A percentile compares a stretch with the other conserved stretches of the same genome.
These are phyloP conservation scores for Forsythia suspensa DNA, from an alignment of 257 asterid species.

Conservation along the genomic window DNA sequence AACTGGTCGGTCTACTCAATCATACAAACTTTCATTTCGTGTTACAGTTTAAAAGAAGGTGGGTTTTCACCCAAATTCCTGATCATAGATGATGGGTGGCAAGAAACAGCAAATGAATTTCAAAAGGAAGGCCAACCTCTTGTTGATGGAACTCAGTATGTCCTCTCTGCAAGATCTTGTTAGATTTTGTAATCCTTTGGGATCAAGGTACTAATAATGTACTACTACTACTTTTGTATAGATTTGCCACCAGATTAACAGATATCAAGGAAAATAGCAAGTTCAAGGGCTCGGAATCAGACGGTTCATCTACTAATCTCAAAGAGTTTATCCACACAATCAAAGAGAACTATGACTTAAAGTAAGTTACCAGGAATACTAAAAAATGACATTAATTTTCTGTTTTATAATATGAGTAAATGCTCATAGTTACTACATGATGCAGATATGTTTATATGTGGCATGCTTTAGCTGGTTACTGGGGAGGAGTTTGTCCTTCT, in stretches of 20 bases:
- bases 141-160: slow-evolving; percentile 46
- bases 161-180: background rate
- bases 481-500: slow-evolving; percentile 67
- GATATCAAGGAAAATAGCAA: slow-evolving; percentile 44
- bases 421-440: background rate
- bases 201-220: background rate
- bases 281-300: slow-evolving; percentile 32
- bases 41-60: slow-evolving; percentile 41
- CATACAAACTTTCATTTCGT: background rate
- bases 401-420: background rate
- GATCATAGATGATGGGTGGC: slow-evolving; percentile 74
- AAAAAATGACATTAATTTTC: background rate
- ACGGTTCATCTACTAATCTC: slow-evolving; percentile 31
- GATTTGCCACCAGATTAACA: slow-evolving; percentile 46
- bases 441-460: slow-evolving; percentile 70
- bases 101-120: slow-evolving; percentile 49
- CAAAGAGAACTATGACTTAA: slow-evolving; percentile 34
- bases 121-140: slow-evolving; percentile 43
- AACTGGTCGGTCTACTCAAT: background rate
- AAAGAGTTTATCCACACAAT: slow-evolving; percentile 32
- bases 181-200: background rate
- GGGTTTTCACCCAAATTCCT: slow-evolving; percentile 50
- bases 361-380: slow-evolving; percentile 22
- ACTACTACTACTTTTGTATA: slow-evolving; percentile 14
- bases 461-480: slow-evolving; percentile 77